phyloP scores from a whole-genome alignment of 257 asterid genomes.

The Primulina eburnea region DNA sequence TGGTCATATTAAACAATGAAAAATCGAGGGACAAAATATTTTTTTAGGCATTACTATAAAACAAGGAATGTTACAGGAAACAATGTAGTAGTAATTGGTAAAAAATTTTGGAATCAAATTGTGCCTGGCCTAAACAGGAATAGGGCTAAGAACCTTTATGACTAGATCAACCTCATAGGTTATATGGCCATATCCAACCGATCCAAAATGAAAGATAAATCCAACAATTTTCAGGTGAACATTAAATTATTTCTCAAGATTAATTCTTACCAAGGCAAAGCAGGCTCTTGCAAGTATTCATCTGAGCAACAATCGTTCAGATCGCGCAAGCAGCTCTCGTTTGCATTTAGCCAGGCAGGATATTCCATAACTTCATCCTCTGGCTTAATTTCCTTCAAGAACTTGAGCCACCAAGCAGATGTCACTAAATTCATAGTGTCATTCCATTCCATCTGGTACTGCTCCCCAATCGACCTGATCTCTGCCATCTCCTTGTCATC shows the following conservation, averaged over 20 bases:
- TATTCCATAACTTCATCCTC: slow-evolving; percentile 73
- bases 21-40: not conserved
- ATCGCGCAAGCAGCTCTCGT: slow-evolving; percentile 56
- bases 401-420: slow-evolving; percentile 92
- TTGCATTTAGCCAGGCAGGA: slow-evolving; percentile 79
- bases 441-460: slow-evolving; percentile 89
- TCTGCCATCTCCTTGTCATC: slow-evolving; percentile 93
- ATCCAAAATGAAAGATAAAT: slow-evolving; percentile 2
- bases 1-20: not conserved
- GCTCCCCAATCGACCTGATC: slow-evolving; percentile 88
- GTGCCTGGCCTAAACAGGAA: not conserved
- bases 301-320: slow-evolving; percentile 48
- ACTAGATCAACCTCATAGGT: not conserved
- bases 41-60: not conserved
- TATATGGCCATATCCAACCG: not conserved
- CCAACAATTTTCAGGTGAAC: slow-evolving; percentile 1
- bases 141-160: not conserved
- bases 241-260: slow-evolving; percentile 3
- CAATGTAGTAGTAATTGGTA: no score
- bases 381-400: slow-evolving; percentile 65
- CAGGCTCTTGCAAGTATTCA: slow-evolving; percentile 66
- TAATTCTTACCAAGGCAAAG: slow-evolving; percentile 79
- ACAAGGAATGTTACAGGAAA: not conserved
- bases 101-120: not conserved
- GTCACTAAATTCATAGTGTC: slow-evolving; percentile 73